Conservation (phyloP, 1,139 yeast genomes). For the Suhomyces chickasaworum region DNA sequence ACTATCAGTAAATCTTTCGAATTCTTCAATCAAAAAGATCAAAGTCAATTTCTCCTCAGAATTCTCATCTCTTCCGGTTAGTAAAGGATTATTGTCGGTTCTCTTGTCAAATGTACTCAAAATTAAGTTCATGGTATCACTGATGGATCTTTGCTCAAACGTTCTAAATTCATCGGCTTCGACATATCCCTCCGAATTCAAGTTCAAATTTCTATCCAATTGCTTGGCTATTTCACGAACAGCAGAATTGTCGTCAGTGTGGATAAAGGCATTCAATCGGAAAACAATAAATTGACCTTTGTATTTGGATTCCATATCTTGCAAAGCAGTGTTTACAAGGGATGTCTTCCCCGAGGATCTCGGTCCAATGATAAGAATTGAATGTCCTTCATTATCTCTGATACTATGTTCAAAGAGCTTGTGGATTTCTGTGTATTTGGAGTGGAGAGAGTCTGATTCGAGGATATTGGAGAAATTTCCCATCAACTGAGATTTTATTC, state of each 20-base stretch:
- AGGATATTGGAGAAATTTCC: conserved; percentile 23
- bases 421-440: conserved; percentile 51
- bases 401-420: conserved; percentile 66
- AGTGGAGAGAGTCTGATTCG: conserved; percentile 26
- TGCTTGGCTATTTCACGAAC: conserved; percentile 85
- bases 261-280: conserved; percentile 68
- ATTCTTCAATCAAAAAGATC: conserved; percentile 79
- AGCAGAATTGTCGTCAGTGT: conserved; percentile 76
- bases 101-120: conserved; percentile 35
- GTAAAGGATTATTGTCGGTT: conserved; percentile 15
- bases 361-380: conserved; percentile 80
- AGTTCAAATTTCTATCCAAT: conserved; percentile 51
- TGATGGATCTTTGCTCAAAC: conserved; percentile 41
- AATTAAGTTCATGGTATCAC: conserved; percentile 44
- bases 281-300: conserved; percentile 59
- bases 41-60: conserved; percentile 48
- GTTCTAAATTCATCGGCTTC: conserved; percentile 26
- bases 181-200: conserved; percentile 18
- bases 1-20: conserved; percentile 74
- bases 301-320: conserved; percentile 41
- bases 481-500: conserved; percentile 25
- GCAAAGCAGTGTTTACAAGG: conserved; percentile 59
- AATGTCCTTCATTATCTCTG: conserved; percentile 73
- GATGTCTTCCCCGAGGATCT: conserved; percentile 75
- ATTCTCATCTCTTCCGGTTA: conserved; percentile 6